Evolutionary conservation across 257 asterid genomes (phyloP).

Genomic region (Solanum chmielewskii): DNA sequence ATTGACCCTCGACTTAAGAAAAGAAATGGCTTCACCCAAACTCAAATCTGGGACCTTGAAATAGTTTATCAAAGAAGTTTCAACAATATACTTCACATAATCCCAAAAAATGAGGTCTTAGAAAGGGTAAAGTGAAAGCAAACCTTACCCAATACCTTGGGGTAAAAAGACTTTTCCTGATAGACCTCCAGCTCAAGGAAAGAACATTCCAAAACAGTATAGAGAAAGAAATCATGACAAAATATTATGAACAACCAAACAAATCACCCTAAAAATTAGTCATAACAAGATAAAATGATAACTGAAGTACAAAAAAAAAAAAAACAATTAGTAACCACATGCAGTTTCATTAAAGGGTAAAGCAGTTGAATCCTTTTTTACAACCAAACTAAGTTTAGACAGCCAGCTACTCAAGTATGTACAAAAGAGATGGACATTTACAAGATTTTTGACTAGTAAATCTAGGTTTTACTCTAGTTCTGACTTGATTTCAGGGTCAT

Average conservation of each 20-base stretch:
- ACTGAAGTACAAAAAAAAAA: not conserved
- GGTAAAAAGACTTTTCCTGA: not conserved
- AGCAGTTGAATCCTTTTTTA: not conserved
- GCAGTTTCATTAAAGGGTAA: not conserved
- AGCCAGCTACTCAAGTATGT: not conserved
- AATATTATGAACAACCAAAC: not conserved
- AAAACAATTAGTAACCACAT: not conserved
- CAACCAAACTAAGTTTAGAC: not conserved
- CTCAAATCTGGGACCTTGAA: constrained; percentile 57
- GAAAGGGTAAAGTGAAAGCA: not conserved
- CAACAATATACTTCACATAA: not conserved
- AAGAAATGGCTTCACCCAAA: constrained; percentile 28
- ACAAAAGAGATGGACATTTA: constrained; percentile 1
- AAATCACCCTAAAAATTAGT: not conserved
- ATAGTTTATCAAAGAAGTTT: not conserved
- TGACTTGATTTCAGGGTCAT: constrained; percentile 26
- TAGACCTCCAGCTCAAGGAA: not conserved
- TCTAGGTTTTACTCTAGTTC: constrained; percentile 28
- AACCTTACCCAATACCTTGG: not conserved
- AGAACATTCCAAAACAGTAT: not conserved
- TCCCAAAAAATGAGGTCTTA: not conserved
- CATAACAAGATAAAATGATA: not conserved
- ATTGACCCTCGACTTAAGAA: not conserved
- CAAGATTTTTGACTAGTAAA: not conserved
- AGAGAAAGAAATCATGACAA: not conserved